phyloP scores from a whole-genome alignment of 1,284 basidiomycete species.

The Apiotrichum akiyoshidainum region DNA sequence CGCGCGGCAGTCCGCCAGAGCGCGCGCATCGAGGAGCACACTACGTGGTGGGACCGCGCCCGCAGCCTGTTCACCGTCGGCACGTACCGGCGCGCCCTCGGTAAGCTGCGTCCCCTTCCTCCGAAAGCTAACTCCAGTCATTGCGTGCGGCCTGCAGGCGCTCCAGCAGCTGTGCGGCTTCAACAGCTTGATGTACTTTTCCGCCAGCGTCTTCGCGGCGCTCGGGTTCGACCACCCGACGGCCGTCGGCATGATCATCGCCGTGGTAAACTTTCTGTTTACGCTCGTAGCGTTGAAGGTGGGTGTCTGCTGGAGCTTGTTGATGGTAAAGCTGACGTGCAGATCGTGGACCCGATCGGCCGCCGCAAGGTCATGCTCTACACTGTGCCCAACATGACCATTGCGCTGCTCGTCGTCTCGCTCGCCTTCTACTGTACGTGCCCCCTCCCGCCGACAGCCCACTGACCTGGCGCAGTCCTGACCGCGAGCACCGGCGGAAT shows the following conservation, averaged over 20 bases:
- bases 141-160: slow-evolving; percentile 74
- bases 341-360: slow-evolving; percentile 71
- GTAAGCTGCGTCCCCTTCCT: slow-evolving; percentile 52
- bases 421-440: slow-evolving; percentile 1
- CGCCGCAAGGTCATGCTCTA: slow-evolving; percentile 71
- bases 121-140: slow-evolving; percentile 51
- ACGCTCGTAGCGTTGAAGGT: slow-evolving; percentile 73
- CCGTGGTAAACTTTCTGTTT: slow-evolving; percentile 75
- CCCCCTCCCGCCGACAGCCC: no score
- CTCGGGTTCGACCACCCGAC: slow-evolving; percentile 78
- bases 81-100: slow-evolving; percentile 65
- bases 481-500: slow-evolving; percentile 65
- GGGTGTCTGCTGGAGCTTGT: background rate
- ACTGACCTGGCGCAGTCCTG: slow-evolving; percentile 55
- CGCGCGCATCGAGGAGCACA: slow-evolving; percentile 58
- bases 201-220: slow-evolving; percentile 70
- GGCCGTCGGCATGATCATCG: slow-evolving; percentile 72
- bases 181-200: slow-evolving; percentile 67
- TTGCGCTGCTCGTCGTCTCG: slow-evolving; percentile 59
- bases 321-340: background rate
- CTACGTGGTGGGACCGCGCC: slow-evolving; percentile 61
- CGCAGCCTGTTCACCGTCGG: slow-evolving; percentile 59
- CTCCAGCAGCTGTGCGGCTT: slow-evolving; percentile 78
- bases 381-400: slow-evolving; percentile 72
- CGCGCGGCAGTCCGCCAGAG: slow-evolving; percentile 59